Base-by-base conservation (phyloP, 2,329 filamentous ascomycete species). In the Phyllosticta ampelicida region DNA sequence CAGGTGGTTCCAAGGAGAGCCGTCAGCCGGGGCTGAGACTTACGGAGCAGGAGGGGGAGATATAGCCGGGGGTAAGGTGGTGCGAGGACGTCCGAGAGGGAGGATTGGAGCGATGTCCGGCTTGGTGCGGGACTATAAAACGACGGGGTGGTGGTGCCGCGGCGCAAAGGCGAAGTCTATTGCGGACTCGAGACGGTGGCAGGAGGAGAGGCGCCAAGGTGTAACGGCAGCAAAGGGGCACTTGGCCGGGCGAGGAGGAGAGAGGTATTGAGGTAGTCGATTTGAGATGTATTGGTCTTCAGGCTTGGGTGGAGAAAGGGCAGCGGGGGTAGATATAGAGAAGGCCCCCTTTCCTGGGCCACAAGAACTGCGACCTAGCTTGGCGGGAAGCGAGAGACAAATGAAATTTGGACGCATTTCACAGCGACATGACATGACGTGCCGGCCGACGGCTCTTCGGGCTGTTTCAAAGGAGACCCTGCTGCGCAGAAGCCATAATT, bases 311-410 rank as follows among this genome's bases (percentile, higher is more conserved):
- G 62, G 68, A 67, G 66, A 67, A 64, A 63, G 61, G 66, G 63
- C 65, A 65, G 66, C 65, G 54, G 11, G n/a, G 53, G 58, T 53
- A 53, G 58, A 56, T 56, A 56, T 60, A 56, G 50, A 54, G 54
- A 50, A 60, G 23, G 53, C 54, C 58, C 53, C 58, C 51, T 60
- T 60, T 67, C 63, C 63, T 64, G 62, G 65, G 13, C 36, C 64
- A 62, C 62, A 63, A 63, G 63, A 58, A 60, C 62, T 54, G 62
- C 50, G 50, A 53, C 56, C 56, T 58, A 58, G 61, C 68, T 69
- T 69, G 69, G 66, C 69, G 63, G 62, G 62, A 67, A 67, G 66
- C 67, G 66, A 71, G 66, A 71, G 66, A 71, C 68, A 69, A 67
- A 67, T 68, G 65, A 71, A 71, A 71, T 71, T 60, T 56, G 66